Evolutionary conservation across 2,329 filamentous ascomycete genomes (phyloP), one percentile per base, ranked within the genome.

Genomic region (Mycosphaerella sp.): DNA sequence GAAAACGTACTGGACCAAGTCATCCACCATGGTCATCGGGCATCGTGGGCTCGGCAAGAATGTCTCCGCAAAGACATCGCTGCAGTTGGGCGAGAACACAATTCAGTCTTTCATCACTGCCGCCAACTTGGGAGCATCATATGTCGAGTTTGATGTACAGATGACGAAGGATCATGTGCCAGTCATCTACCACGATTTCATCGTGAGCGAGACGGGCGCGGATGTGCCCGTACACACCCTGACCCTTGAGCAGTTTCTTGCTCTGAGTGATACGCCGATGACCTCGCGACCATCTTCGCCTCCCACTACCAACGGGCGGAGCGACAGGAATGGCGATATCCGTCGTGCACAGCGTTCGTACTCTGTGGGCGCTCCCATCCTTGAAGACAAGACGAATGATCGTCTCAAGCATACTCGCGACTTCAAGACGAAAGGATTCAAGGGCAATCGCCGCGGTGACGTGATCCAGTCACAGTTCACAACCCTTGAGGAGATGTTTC

Each of bases 141-240:
- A 85, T 61, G 81, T 85, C 32, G 82, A 85, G 61, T 81, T 81
- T 64, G 93, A 98, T 66, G 93, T 98, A 0, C 93, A 98, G 67
- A 75, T 98, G 35, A 98, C 93, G n/a, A 98, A 98, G 66, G 93
- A 98, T 66, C 89, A 94, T 63, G 89, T 98, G 1, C 93, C 93
- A 0, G 91, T 98, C 58, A 95, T 98, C 63, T 98, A 98, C 66
- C 93, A 98, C 66, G 93, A 98, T 69, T 98, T 98, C 65, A 77
- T 97, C 12, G 93, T 98, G 67, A 95, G 89, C 66, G 93, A 98
- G 71, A 97, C 93, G 0, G 93, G 94, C 8, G 93, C 96, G 48
- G 93, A 98, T 65, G 93, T 93, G 0, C 93, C 93, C 0, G 91
- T 98, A 1, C 93, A 98, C 66, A 95, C 89, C 0, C 75, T 98